Evolutionary conservation across 441 rosid species (phyloP).

Genomic region (Theobroma grandiflorum): DNA sequence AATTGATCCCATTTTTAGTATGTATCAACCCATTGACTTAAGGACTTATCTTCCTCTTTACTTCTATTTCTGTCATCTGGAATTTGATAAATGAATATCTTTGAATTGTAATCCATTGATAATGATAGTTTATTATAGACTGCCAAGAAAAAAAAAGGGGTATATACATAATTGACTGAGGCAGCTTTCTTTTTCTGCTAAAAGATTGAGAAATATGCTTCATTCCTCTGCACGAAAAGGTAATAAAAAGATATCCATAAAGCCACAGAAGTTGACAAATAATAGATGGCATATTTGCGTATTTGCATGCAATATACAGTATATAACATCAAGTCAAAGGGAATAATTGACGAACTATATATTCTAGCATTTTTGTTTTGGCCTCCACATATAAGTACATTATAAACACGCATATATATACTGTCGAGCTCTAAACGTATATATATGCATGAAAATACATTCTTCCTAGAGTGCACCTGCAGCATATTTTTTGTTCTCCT

Average conservation of each 20-base stretch:
- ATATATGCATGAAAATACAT: neutral
- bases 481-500: no score
- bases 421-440: neutral
- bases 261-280: neutral
- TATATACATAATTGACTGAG: neutral
- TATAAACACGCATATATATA: neutral
- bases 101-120: neutral
- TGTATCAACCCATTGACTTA: slow-evolving; percentile 11
- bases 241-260: neutral
- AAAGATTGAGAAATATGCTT: neutral
- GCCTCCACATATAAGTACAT: neutral
- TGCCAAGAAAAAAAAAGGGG: neutral
- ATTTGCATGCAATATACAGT: neutral
- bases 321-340: neutral
- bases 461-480: neutral
- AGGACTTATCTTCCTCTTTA: neutral
- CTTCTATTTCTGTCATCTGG: neutral
- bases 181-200: neutral
- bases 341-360: neutral
- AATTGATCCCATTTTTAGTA: neutral
- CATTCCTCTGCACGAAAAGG: neutral
- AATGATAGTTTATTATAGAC: neutral
- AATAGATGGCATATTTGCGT: neutral
- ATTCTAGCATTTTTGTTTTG: neutral
- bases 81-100: neutral